Base-by-base conservation (phyloP, 2,329 filamentous ascomycete genomes). In the Amauroascus niger region DNA sequence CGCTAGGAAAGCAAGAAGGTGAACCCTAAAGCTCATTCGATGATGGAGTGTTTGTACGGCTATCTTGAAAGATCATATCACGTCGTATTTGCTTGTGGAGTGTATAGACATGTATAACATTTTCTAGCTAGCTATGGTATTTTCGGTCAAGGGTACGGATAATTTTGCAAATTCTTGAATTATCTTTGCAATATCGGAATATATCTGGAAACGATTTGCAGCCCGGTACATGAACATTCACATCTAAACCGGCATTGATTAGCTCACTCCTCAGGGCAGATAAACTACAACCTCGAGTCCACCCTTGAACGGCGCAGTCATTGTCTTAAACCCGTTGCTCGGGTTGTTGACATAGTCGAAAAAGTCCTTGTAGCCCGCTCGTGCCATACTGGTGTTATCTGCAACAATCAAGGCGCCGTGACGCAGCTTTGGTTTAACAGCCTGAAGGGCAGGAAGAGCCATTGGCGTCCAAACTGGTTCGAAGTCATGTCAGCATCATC, bases 401-500 rank as follows among this genome's bases (percentile, higher is more conserved):
- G 67, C 64, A 0, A 80, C 63, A 1, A 81, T 65, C 7, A 78
- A 64, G 0, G 76, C 74, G 0, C 79, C 78, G 2, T 62, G 60
- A 49, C 66, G 70, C 45, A 81, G 59, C 6, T 64, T 69, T 1
- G 75, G 71, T 48, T 73, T 65, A 1, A 80, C 65, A 0, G 76
- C 60, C 53, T 72, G 69, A 14, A 82, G 65, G 0, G 76, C 73
- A 1, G 79, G 78, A 18, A 82, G 66, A 1, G 77, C 76, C 49
- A 82, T 63, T 0, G 73, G 69, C 0, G 77, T 72, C 78, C 79
- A 82, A 50, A 82, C 78, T 82, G 53, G 13, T 41, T 35, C 2
- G 32, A 30, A 44, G 18, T n/a, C 26, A 37, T n/a, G 44, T 45
- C 40, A 47, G 39, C 52, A 39, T 43, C 22, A 39, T n/a, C 8